These are phyloP conservation scores for Williopsis jadinii DNA, from an alignment of 1,139 yeast genomes.

Conservation along the genomic window DNA sequence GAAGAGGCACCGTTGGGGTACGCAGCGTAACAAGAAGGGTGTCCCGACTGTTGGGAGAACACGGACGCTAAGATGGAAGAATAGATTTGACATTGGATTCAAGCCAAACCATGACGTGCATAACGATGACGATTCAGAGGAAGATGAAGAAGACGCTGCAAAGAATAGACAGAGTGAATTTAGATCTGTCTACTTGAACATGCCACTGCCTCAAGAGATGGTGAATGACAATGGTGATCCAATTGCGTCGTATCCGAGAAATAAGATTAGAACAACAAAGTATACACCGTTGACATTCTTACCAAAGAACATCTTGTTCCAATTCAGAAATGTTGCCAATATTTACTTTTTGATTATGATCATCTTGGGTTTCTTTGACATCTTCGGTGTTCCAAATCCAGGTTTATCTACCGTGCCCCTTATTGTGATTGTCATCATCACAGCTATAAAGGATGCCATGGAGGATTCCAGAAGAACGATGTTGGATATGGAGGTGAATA, in stretches of 20 bases:
- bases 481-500: constrained; percentile 79
- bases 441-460: constrained; percentile 88
- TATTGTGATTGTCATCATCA: constrained; percentile 81
- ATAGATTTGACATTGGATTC: constrained; percentile 10
- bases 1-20: constrained; percentile 87
- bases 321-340: constrained; percentile 88
- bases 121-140: constrained; percentile 6
- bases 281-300: constrained; percentile 85
- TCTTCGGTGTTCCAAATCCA: constrained; percentile 88
- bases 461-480: constrained; percentile 86
- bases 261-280: constrained; percentile 92
- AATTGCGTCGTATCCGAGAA: constrained; percentile 55
- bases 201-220: constrained; percentile 57
- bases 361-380: constrained; percentile 78
- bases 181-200: constrained; percentile 61
- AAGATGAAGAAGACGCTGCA: constrained; percentile 23
- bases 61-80: constrained; percentile 32
- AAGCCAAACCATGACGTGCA: constrained; percentile 13
- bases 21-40: constrained; percentile 75
- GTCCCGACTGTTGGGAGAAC: constrained; percentile 42
- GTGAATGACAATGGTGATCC: constrained; percentile 63
- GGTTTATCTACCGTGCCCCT: constrained; percentile 91
- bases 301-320: constrained; percentile 75
- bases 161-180: constrained; percentile 19
- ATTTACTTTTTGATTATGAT: constrained; percentile 75